Evolutionary conservation across 2,329 filamentous ascomycete species (phyloP), one percentile per base, ranked within the genome.

Genomic region (Diaporthe ampelina): DNA sequence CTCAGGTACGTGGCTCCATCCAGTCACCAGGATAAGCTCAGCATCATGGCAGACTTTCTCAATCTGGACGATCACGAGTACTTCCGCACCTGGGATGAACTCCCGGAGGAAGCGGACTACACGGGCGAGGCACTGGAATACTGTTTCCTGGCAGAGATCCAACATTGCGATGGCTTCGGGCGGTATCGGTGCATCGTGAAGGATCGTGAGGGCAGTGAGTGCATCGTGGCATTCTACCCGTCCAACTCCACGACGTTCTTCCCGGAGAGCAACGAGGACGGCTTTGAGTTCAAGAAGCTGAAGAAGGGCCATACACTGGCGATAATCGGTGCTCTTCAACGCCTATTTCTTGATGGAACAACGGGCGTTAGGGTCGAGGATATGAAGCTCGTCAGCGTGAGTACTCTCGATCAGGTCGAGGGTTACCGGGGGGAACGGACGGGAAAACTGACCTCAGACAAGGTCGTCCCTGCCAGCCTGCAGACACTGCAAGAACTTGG

Each of bases 71-170:
- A 43, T 43, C 15, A 43, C 40, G 15, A 43, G 19, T 43, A 43
- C 40, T 43, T 43, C 40, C 15, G 19, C 40, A 43, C 15, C 15
- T 43, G 40, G 40, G 15, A 43, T 43, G 1, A 43, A 19, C 40
- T 43, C 15, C 40, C 40, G 17, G 40, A 43, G 15, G 40, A 43
- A 19, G 15, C 6, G 13, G 15, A 43, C 3, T 43, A 43, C 40
- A 17, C 1, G 15, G 40, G 40, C 40, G 13, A 15, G 40, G 15
- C 40, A 19, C 15, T 40, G 37, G 37, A 40, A 15, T 7, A 43
- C 17, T 43, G 40, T 43, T 43, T 43, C 40, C 15, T 43, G 40
- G 40, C 40, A 0, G 86, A 88, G 75, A 61, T 73, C 32, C 24
- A 58, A 24, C 9, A 68, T 1, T 73, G 54, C n/a, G 57, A 77